Conservation (phyloP, 257 asterid species). For the Solanum bulbocastanum region DNA sequence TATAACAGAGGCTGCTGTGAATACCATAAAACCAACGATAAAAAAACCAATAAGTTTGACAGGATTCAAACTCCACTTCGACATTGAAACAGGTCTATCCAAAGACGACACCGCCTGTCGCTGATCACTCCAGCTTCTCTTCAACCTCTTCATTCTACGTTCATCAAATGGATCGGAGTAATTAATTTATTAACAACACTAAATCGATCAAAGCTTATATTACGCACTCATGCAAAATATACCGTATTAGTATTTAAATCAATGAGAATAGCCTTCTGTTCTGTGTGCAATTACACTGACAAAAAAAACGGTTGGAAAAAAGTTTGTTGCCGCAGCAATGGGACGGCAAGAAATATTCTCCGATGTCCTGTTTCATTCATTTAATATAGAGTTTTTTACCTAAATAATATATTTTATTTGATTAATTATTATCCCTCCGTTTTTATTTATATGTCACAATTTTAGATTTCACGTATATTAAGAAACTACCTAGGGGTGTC, state of each 20-base stretch:
- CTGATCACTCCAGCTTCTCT: background rate
- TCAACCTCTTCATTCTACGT: background rate
- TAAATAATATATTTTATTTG: too few species aligned
- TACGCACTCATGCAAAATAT: background rate
- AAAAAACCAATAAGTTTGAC: slow-evolving; percentile 32
- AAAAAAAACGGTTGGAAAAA: background rate
- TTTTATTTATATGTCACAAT: too few species aligned
- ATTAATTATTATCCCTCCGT: too few species aligned
- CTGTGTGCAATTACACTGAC: background rate
- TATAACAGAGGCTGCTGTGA: slow-evolving; percentile 36
- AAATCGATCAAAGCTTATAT: background rate
- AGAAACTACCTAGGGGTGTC: too few species aligned
- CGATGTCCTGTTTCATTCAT: background rate
- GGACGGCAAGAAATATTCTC: background rate
- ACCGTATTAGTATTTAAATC: background rate
- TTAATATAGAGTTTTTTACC: too few species aligned
- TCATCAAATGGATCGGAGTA: background rate
- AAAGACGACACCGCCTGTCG: background rate
- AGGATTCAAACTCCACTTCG: slow-evolving; percentile 22
- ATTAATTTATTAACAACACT: background rate
- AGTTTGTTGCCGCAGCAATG: background rate
- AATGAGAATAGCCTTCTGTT: background rate
- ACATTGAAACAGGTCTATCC: background rate
- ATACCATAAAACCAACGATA: slow-evolving; percentile 31
- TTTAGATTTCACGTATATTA: too few species aligned